A percentile compares a stretch with the other conserved stretches of the same genome.
These are phyloP conservation scores for Alternaria burnsii DNA, from an alignment of 2,329 filamentous ascomycete species.

Conservation along the genomic window DNA sequence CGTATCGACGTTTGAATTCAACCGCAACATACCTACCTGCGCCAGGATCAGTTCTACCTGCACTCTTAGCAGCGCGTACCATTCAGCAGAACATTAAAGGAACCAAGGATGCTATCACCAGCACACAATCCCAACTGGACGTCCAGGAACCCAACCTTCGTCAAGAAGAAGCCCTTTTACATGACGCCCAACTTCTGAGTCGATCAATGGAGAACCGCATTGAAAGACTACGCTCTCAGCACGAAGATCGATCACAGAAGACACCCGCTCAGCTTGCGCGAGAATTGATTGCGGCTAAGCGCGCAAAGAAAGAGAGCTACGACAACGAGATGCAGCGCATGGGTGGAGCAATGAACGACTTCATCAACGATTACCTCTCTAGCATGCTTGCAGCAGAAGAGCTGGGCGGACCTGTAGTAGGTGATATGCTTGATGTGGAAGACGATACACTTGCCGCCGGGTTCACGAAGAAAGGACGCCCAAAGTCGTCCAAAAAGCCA, in stretches of 20 bases:
- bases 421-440: conserved; percentile 72
- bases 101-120: conserved; percentile 66
- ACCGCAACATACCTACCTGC: conserved; percentile 72
- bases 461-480: conserved; percentile 62
- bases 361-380: conserved; percentile 75
- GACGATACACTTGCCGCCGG: conserved; percentile 63
- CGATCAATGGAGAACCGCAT: conserved; percentile 66
- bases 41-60: conserved; percentile 72
- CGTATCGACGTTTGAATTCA: conserved; percentile 70
- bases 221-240: conserved; percentile 64
- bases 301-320: conserved; percentile 66
- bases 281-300: conserved; percentile 69
- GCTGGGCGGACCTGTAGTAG: conserved; percentile 82
- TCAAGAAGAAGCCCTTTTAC: conserved; percentile 56
- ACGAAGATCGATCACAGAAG: conserved; percentile 66
- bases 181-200: conserved; percentile 58
- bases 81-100: conserved; percentile 71
- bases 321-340: conserved; percentile 68
- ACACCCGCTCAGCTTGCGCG: conserved; percentile 68
- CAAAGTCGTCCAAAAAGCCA: conserved; percentile 51
- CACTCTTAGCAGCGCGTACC: conserved; percentile 74
- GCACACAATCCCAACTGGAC: conserved; percentile 53
- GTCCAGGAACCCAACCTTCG: conserved; percentile 52
- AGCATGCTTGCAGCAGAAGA: conserved; percentile 84
- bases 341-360: conserved; percentile 70